Conservation (phyloP, 352 stramenopile genomes). For the Thalassiosira ordinaria region DNA sequence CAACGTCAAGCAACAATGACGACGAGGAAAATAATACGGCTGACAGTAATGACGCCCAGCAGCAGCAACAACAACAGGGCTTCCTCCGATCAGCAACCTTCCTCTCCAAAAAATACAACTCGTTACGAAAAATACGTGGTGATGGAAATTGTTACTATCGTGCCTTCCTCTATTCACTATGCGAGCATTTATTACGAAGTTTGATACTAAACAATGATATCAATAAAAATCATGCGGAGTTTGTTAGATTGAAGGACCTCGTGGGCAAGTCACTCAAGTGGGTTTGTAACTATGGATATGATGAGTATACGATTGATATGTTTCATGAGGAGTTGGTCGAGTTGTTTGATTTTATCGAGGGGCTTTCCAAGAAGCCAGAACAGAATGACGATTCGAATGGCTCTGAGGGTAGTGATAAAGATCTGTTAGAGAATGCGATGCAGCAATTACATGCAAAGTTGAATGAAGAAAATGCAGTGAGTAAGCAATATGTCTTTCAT, state of each 20-base stretch:
- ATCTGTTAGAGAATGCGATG: slow-evolving; percentile 20
- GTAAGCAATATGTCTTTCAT: no score
- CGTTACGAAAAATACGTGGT: slow-evolving; percentile 62
- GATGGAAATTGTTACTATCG: slow-evolving; percentile 84
- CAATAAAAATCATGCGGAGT: slow-evolving; percentile 36
- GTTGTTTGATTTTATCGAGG: slow-evolving; percentile 59
- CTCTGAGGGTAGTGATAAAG: no score
- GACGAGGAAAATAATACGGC: slow-evolving; percentile 21
- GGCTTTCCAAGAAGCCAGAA: slow-evolving; percentile 9
- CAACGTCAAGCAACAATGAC: slow-evolving; percentile 9
- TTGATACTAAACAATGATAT: slow-evolving; percentile 9
- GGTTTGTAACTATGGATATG: slow-evolving; percentile 86
- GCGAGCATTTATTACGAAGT: slow-evolving; percentile 55
- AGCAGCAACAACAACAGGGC: slow-evolving; percentile 3
- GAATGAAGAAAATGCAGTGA: slow-evolving; percentile 76
- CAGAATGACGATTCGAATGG: no score
- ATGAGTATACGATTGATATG: slow-evolving; percentile 91
- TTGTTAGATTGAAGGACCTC: slow-evolving; percentile 30
- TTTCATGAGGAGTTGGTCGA: slow-evolving; percentile 94
- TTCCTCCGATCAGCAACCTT: slow-evolving; percentile 28
- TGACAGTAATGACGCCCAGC: not conserved
- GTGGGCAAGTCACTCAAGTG: slow-evolving; percentile 34
- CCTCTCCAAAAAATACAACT: slow-evolving; percentile 53
- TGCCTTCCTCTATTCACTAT: slow-evolving; percentile 72
- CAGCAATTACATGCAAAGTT: slow-evolving; percentile 63